Evolutionary conservation across 2,329 filamentous ascomycete species (phyloP).

Genomic region (Sordariomycetes sp.): DNA sequence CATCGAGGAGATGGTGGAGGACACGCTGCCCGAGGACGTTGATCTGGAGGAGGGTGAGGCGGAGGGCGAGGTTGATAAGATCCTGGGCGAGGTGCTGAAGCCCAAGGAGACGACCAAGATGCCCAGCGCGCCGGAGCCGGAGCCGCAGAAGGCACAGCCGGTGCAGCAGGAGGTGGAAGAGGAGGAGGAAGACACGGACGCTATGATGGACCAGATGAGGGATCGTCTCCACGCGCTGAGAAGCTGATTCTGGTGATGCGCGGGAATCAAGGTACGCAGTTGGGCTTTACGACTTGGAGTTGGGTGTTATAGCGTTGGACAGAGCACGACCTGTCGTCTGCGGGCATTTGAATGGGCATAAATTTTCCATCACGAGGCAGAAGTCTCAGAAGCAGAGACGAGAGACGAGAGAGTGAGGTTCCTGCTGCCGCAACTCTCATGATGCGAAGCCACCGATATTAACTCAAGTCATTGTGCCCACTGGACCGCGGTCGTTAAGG

Average conservation of each 20-base stretch:
- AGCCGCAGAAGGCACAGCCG: slow-evolving; percentile 43
- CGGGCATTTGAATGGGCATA: too few species aligned
- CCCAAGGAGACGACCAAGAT: slow-evolving; percentile 60
- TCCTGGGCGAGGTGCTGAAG: slow-evolving; percentile 83
- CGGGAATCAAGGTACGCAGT: background rate
- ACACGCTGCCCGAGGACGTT: slow-evolving; percentile 69
- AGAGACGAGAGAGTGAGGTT: too few species aligned
- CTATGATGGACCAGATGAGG: slow-evolving; percentile 89
- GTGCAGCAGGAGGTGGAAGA: slow-evolving; percentile 53
- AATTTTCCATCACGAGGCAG: too few species aligned
- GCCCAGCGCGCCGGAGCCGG: slow-evolving; percentile 45
- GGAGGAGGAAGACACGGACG: slow-evolving; percentile 79
- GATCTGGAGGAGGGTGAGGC: slow-evolving; percentile 66
- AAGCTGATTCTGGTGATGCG: slow-evolving; percentile 47
- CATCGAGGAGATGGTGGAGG: slow-evolving; percentile 94
- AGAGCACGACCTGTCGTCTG: too few species aligned
- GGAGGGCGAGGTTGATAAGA: slow-evolving; percentile 78
- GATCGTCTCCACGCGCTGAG: slow-evolving; percentile 83
- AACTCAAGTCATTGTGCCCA: too few species aligned
- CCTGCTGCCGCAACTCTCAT: too few species aligned
- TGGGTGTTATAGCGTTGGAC: too few species aligned
- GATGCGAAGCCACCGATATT: too few species aligned
- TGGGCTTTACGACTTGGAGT: too few species aligned
- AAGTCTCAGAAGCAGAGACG: too few species aligned
- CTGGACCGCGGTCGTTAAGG: too few species aligned